Conservation (phyloP, 305 asterid genomes). For the Ruellia speciosa region DNA sequence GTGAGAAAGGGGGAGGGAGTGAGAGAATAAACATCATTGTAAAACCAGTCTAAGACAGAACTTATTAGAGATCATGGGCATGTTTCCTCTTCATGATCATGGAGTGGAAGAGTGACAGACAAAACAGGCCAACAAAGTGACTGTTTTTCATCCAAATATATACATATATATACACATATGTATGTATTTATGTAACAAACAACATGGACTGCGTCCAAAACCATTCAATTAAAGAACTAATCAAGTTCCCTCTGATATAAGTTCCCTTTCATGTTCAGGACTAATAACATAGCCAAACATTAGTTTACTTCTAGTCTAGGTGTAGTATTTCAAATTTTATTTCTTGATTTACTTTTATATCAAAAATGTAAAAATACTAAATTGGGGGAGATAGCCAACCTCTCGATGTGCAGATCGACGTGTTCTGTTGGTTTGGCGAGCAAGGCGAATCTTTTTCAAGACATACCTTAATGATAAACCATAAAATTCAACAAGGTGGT, state of each 20-base stretch:
- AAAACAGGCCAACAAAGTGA: too few species aligned
- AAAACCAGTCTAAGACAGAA: constrained; percentile 5
- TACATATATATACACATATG: too few species aligned
- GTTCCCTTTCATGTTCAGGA: background rate
- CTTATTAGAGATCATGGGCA: background rate
- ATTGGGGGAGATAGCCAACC: constrained; percentile 37
- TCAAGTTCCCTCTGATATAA: constrained; percentile 3
- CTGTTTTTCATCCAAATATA: too few species aligned
- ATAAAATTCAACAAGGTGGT: constrained; percentile 14
- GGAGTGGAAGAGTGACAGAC: too few species aligned
- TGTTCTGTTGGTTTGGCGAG: constrained; percentile 90
- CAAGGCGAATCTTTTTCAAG: constrained; percentile 86
- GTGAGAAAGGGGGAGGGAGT: background rate
- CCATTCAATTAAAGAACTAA: too few species aligned
- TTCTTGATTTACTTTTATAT: background rate
- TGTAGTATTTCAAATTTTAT: background rate
- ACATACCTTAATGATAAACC: constrained; percentile 53
- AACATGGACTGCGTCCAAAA: too few species aligned
- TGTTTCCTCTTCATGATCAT: background rate
- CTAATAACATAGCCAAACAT: constrained; percentile 5
- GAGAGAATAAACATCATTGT: background rate
- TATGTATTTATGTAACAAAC: too few species aligned
- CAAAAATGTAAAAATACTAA: background rate
- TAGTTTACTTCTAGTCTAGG: background rate
- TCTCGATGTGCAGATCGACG: constrained; percentile 95